Evolutionary conservation across 2,329 filamentous ascomycete species (phyloP).

Genomic region (Septoria linicola): DNA sequence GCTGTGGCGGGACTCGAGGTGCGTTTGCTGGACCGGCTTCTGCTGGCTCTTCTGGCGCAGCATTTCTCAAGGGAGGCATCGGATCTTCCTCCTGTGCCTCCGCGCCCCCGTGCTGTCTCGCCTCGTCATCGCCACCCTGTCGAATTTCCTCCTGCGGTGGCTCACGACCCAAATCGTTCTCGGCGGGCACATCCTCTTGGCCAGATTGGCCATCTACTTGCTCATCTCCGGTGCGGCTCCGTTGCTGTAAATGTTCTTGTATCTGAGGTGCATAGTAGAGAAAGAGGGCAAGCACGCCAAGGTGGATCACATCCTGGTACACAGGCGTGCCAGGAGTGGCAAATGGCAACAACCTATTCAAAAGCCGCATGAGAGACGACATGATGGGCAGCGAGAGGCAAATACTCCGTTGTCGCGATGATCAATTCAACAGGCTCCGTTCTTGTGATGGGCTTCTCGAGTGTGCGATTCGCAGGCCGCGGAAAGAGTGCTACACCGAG

Average conservation of each 20-base stretch:
- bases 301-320: constrained; percentile 49
- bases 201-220: constrained; percentile 7
- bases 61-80: not conserved
- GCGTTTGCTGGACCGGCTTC: constrained; percentile 37
- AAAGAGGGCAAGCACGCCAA: constrained; percentile 44
- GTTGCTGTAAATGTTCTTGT: constrained; percentile 38
- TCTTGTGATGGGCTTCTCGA: too few relatives aligned
- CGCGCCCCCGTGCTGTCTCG: not conserved
- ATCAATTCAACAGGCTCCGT: too few relatives aligned
- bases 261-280: constrained; percentile 51
- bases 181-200: constrained; percentile 7
- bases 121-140: not conserved
- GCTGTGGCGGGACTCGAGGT: constrained; percentile 16
- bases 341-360: constrained; percentile 51
- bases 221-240: not conserved
- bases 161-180: not conserved
- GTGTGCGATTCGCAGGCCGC: too few relatives aligned
- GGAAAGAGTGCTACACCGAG: too few relatives aligned
- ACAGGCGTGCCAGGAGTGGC: constrained; percentile 49
- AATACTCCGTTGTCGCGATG: too few relatives aligned
- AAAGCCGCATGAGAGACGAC: constrained; percentile 26
- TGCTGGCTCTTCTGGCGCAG: not conserved
- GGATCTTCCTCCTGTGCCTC: not conserved
- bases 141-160: not conserved
- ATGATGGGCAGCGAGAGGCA: constrained; percentile 21